Percentiles rank a stretch among this genome's conserved stretches.
These are phyloP conservation scores for Penicillium bialowiezense DNA, from an alignment of 495 filamentous ascomycete species.

Conservation along the genomic window DNA sequence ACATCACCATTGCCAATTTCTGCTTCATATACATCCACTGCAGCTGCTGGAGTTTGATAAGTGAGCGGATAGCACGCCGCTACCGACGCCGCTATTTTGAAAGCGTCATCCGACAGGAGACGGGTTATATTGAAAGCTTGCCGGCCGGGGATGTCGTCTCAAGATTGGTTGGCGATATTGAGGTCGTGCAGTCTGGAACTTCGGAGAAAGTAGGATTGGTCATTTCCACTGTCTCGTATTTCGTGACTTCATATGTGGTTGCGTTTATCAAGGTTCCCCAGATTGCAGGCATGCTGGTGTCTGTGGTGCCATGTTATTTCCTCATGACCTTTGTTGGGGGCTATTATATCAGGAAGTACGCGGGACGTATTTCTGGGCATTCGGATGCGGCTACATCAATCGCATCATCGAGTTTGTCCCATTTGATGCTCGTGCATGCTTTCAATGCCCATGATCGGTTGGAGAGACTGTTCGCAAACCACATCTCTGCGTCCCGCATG, in stretches of 20 bases:
- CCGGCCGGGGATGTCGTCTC: slow-evolving; percentile 57
- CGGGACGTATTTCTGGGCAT: slow-evolving; percentile 44
- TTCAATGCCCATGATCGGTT: slow-evolving; percentile 42
- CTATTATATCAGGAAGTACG: slow-evolving; percentile 56
- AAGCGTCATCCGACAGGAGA: slow-evolving; percentile 55
- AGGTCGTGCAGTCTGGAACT: slow-evolving; percentile 57
- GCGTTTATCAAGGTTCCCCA: slow-evolving; percentile 56
- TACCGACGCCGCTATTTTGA: slow-evolving; percentile 57
- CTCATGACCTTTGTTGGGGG: slow-evolving; percentile 59
- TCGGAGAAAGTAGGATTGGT: slow-evolving; percentile 65
- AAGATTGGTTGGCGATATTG: slow-evolving; percentile 56
- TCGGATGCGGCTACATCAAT: slow-evolving; percentile 45
- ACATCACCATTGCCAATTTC: slow-evolving; percentile 60
- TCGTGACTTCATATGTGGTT: slow-evolving; percentile 59
- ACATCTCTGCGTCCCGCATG: slow-evolving; percentile 42
- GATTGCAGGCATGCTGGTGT: slow-evolving; percentile 44
- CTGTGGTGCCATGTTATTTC: slow-evolving; percentile 64
- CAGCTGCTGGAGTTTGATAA: slow-evolving; percentile 57
- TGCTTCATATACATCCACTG: slow-evolving; percentile 52
- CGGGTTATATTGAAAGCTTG: slow-evolving; percentile 54
- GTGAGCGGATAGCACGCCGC: slow-evolving; percentile 61
- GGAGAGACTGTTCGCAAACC: slow-evolving; percentile 48
- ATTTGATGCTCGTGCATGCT: slow-evolving; percentile 46
- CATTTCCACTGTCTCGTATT: slow-evolving; percentile 56
- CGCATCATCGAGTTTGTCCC: slow-evolving; percentile 44